phyloP scores from a whole-genome alignment of 192 early-diverging fungal species.

The Linnemannia schmuckeri region DNA sequence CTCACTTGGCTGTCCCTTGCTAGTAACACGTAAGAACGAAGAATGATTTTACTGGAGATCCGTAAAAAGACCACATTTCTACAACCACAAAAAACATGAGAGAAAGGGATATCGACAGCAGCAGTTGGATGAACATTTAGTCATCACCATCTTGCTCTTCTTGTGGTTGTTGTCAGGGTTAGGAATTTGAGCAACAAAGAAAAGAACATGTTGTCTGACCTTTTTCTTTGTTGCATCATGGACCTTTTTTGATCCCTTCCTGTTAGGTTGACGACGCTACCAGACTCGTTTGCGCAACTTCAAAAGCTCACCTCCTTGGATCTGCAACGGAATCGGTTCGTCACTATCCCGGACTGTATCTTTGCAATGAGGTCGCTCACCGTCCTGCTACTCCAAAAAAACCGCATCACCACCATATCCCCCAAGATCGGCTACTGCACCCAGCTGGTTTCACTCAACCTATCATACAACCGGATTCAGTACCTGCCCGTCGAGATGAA shows the following conservation, averaged over 20 bases:
- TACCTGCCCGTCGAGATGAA: slow-evolving; percentile 42
- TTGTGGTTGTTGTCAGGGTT: not conserved
- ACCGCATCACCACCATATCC: slow-evolving; percentile 45
- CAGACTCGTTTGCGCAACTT: slow-evolving; percentile 43
- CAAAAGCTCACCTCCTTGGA: slow-evolving; percentile 56
- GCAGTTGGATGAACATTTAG: not conserved
- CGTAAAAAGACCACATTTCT: not conserved
- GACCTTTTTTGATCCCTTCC: not conserved
- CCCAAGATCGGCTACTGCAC: slow-evolving; percentile 28
- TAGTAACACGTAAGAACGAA: slow-evolving; percentile 51
- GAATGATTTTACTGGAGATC: not conserved
- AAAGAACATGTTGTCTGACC: not conserved
- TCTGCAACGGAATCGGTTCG: slow-evolving; percentile 55
- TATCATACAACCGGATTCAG: slow-evolving; percentile 57
- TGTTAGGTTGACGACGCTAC: slow-evolving; percentile 39
- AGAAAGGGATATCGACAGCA: not conserved
- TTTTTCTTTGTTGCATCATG: not conserved
- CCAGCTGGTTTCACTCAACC: slow-evolving; percentile 52
- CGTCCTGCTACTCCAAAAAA: slow-evolving; percentile 61
- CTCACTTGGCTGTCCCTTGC: slow-evolving; percentile 59
- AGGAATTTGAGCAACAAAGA: not conserved
- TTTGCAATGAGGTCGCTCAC: slow-evolving; percentile 36
- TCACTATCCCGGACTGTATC: slow-evolving; percentile 56
- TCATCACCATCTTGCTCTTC: not conserved
- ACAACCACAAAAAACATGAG: not conserved